Evolutionary conservation across 2,329 filamentous ascomycete species (phyloP), one percentile per base, ranked within the genome.

Genomic region (Aureobasidium lini): DNA sequence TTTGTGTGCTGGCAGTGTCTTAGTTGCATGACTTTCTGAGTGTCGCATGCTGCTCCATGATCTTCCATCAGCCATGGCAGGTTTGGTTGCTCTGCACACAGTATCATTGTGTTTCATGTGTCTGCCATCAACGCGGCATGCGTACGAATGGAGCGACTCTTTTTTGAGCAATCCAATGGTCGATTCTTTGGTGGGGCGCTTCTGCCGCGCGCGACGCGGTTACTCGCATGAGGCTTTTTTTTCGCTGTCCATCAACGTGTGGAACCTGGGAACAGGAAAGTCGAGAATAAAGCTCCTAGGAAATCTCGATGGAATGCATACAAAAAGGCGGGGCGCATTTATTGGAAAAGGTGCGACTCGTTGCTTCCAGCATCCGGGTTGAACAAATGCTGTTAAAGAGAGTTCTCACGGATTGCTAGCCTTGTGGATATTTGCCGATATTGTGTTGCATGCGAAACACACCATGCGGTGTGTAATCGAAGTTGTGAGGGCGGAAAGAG

Each of bases 281-380:
- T 44, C 39, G 40, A 13, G 36, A 18, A 31, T 10, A 16, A 40
- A 49, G 34, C n/a, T 23, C 6, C 15, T 18, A 43, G 23, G 9
- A 43, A 37, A 54, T 54, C 50, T 18, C 50, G 50, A 54, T 54
- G 50, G 3, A 34, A 1, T 54, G 37, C 50, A 54, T 54, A 10
- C 23, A 29, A 13, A 43, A 54, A 43, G 23, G 50, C 32, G 50
- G 50, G 34, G 50, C 29, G 23, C 32, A 34, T 43, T 43, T 28
- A 23, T 42, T 34, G 8, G 23, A 43, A 18, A 54, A 32, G 16
- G 48, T n/a, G 42, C 42, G 18, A 23, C 23, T 44, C 18, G n/a
- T 28, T 32, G 49, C 6, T 54, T 54, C 50, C 50, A 54, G 28
- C 29, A 54, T 54, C 50, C 50, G 50, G 37, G 50, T 54, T 43